Evolutionary conservation across 768 basidiomycete genomes (phyloP), one percentile per base, ranked within the genome.

Genomic region (Sistotremastrum niveocremeum): DNA sequence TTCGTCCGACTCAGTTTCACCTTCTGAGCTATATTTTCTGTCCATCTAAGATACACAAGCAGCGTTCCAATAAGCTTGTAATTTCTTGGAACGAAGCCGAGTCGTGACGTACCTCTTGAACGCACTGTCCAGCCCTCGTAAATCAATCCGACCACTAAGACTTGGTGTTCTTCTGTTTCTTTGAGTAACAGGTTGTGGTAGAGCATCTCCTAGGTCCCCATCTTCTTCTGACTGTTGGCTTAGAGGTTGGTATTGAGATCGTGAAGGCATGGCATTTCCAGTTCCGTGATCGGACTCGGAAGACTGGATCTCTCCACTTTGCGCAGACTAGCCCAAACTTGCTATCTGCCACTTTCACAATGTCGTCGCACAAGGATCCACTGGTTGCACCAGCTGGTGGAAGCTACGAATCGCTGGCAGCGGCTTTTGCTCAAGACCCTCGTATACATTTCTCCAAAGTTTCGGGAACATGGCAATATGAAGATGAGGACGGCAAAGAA

Each of bases 401-500:
- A 20, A 20, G 20, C 20, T 20, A 37, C 38, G 72, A 72, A 52
- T 64, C 65, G 29, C 75, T 78, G 53, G 73, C 77, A 56, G 74
- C 74, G 37, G 71, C 77, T 36, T 93, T 94, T 60, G 81, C 77
- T 42, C 69, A 76, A 37, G 90, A 95, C 64, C 83, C 83, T 48
- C 77, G 82, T 50, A 75, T 91, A 8, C 82, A 89, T 63, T 87
- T 84, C 60, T 82, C 84, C 44, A 81, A 73, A 56, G 69, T 71
- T 37, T 67, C 77, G 4, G 74, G 74, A 44, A 82, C 86, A 55
- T 98, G 89, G 88, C 77, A 80, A 49, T 79, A 82, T 57, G 94
- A 99, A 60, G 77, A 88, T 56, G 84, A 86, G 41, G 85, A 91
- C 54, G 91, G 87, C 11, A 64, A 72, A n/a, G 93, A 95, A 60